Percentiles rank a stretch among this genome's conserved stretches.
phyloP scores from a whole-genome alignment of 805 yeast species.

The Monosporozyma siamensis region DNA sequence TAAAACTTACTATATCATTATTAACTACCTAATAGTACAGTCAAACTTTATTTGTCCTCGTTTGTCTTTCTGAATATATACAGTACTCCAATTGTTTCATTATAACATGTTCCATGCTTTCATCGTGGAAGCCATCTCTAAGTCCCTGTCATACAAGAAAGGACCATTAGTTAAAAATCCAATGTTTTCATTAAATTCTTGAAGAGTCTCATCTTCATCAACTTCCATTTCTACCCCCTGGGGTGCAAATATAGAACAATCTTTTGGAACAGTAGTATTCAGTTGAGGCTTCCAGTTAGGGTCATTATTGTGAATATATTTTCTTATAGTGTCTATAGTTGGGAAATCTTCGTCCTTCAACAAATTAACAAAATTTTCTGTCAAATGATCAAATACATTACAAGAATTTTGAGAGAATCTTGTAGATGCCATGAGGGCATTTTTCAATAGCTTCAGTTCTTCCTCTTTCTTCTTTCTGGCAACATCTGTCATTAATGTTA shows the following conservation, averaged over 20 bases:
- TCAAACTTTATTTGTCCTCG: no score
- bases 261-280: not conserved
- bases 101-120: not conserved
- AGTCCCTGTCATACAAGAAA: constrained; percentile 9
- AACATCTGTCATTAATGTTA: not conserved
- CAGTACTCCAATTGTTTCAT: no score
- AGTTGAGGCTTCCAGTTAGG: not conserved
- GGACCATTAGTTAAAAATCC: not conserved
- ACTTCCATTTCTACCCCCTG: not conserved
- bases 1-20: no score
- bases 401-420: not conserved
- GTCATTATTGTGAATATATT: not conserved
- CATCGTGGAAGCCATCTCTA: constrained; percentile 2
- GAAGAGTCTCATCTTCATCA: not conserved
- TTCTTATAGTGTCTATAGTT: not conserved
- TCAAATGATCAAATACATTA: not conserved
- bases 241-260: not conserved
- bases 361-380: not conserved
- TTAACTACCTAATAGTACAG: not conserved
- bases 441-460: not conserved
- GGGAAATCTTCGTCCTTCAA: not conserved
- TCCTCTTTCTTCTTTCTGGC: not conserved
- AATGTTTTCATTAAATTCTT: not conserved
- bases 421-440: no score
- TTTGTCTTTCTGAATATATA: no score